Evolutionary conservation across 305 asterid genomes (phyloP), one percentile per base, ranked within the genome.

Genomic region (Ilex paraguariensis): DNA sequence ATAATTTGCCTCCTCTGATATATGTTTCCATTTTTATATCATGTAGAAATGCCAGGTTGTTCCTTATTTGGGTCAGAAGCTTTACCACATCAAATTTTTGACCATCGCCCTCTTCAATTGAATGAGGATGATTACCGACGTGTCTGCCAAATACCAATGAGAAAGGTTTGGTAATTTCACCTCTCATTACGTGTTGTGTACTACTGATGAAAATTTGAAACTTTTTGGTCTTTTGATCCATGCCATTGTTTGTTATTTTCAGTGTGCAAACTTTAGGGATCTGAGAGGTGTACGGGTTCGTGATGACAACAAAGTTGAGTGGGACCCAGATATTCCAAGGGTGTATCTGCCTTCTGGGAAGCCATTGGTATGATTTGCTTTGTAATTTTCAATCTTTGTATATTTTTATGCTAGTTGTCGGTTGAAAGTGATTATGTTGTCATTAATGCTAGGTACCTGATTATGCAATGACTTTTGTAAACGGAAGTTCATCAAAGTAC

Each of bases 111-210:
- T 7, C 73, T 81, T 17, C 55, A 48, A 30, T 59, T 84, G 16
- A 87, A 89, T 56, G 66, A 59, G 4, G 94, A 89, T 64, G 97
- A 89, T 62, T 72, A 73, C 13, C 83, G 71, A 30, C 91, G 95
- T 13, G 91, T 87, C 7, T 71, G 87, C 36, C 75, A 61, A 44
- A 75, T 89, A 49, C 97, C 97, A 0, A 82, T 77, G 66, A 70
- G 48, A 28, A 89, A 89, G 81, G 81, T 76, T 30, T 30, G 21
- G 13, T 56, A 56, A 10, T 10, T 55, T 55, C 59, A 55, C n/a
- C 31, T 16, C 31, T 52, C 31, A 14, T 6, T 52, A 0, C 9
- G 6, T 5, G 42, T 36, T 36, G 0, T 36, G 9, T 36, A 36
- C 42, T 36, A 36, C 9, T 8, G 42, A 36, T 36, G 9, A 36